These are phyloP conservation scores for Cutaneotrichosporon sp. DNA, from an alignment of 1,284 basidiomycete genomes.

Conservation along the genomic window DNA sequence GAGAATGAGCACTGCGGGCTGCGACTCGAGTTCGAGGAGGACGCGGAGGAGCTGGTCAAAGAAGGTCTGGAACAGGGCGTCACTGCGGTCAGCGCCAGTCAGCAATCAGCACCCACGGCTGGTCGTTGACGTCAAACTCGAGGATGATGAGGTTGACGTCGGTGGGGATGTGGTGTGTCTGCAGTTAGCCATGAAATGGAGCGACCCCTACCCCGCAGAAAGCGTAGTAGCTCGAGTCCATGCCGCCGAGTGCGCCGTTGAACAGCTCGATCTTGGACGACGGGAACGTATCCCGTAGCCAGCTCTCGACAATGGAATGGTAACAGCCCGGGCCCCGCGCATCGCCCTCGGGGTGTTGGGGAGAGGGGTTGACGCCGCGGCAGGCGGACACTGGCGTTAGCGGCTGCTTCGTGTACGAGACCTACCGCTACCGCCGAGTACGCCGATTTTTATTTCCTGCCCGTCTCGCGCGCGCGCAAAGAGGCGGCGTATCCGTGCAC, in stretches of 20 bases:
- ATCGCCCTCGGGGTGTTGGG: slow-evolving; percentile 40
- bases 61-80: slow-evolving; percentile 38
- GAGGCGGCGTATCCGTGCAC: slow-evolving; percentile 34
- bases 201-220: slow-evolving; percentile 38
- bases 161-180: slow-evolving; percentile 44
- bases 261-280: slow-evolving; percentile 20
- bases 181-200: background rate
- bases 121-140: slow-evolving; percentile 49
- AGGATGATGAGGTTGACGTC: slow-evolving; percentile 46
- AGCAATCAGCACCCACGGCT: slow-evolving; percentile 29
- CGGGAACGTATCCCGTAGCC: slow-evolving; percentile 39
- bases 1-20: slow-evolving; percentile 45
- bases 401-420: background rate
- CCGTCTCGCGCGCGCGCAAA: slow-evolving; percentile 38
- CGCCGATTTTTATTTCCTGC: slow-evolving; percentile 35
- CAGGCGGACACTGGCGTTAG: slow-evolving; percentile 42
- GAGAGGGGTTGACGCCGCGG: slow-evolving; percentile 41
- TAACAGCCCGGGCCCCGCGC: slow-evolving; percentile 45
- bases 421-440: slow-evolving; percentile 43
- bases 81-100: slow-evolving; percentile 14
- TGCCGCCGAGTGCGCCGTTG: slow-evolving; percentile 47
- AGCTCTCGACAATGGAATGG: slow-evolving; percentile 33
- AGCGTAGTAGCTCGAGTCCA: slow-evolving; percentile 47
- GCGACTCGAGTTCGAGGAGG: slow-evolving; percentile 39
- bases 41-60: slow-evolving; percentile 48